These are phyloP conservation scores for Perkinsela sp. DNA, from an alignment of 208 protist species.

Conservation along the genomic window DNA sequence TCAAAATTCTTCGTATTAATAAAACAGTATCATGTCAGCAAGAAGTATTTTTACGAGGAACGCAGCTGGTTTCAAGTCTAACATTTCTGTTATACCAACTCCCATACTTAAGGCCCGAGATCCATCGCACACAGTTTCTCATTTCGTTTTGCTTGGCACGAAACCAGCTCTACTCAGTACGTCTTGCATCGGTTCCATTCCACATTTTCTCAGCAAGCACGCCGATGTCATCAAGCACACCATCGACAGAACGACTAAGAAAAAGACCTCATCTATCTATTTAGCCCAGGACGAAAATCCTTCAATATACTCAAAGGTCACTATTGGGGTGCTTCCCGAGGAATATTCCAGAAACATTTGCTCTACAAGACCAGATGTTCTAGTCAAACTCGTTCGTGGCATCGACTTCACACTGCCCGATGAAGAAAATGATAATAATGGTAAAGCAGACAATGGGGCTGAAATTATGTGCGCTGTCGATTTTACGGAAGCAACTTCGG, in stretches of 20 bases:
- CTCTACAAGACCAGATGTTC: background rate
- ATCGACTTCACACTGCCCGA: no score
- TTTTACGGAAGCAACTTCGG: background rate
- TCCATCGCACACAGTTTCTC: no score
- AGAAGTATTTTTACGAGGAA: background rate
- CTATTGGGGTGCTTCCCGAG: background rate
- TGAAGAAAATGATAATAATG: background rate
- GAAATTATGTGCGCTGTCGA: background rate
- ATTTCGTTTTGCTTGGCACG: background rate
- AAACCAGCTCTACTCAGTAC: background rate
- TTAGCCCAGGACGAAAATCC: background rate
- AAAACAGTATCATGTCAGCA: no score
- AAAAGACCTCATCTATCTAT: background rate
- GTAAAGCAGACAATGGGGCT: background rate
- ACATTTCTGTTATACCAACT: slow-evolving; percentile 1
- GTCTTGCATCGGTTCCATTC: background rate
- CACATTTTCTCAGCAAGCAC: background rate
- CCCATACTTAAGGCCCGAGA: background rate
- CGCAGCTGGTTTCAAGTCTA: background rate
- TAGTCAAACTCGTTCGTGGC: background rate
- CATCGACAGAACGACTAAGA: background rate
- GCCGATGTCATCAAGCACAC: background rate
- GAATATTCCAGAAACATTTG: background rate
- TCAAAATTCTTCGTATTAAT: no score
- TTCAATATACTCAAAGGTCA: background rate